A percentile compares a stretch with the other conserved stretches of the same genome.
Evolutionary conservation across 2,329 filamentous ascomycete genomes (phyloP).

Genomic region (Pezicula rhizophila): DNA sequence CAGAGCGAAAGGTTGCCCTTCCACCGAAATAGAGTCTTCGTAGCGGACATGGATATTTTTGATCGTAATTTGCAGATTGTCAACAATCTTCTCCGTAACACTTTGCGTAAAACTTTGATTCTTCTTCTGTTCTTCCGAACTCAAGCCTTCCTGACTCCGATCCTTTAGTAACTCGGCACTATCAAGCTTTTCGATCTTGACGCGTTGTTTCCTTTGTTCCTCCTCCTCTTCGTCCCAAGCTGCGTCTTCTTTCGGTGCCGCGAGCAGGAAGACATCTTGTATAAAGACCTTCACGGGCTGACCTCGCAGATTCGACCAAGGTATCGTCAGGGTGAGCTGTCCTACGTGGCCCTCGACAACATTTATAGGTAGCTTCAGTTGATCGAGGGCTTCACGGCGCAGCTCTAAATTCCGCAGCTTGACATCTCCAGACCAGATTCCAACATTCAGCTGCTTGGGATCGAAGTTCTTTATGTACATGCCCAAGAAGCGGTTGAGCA

Average conservation of each 20-base stretch:
- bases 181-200: slow-evolving; percentile 99
- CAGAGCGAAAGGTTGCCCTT: slow-evolving; percentile 89
- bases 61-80: slow-evolving; percentile 95
- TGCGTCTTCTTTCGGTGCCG: slow-evolving; percentile 90
- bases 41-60: slow-evolving; percentile 99
- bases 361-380: slow-evolving; percentile 93
- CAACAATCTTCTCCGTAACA: slow-evolving; percentile 90
- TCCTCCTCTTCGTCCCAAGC: slow-evolving; percentile 93
- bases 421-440: slow-evolving; percentile 98
- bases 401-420: slow-evolving; percentile 90
- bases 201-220: slow-evolving; percentile 73
- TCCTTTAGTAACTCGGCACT: slow-evolving; percentile 93
- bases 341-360: slow-evolving; percentile 93
- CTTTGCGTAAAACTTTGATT: slow-evolving; percentile 97
- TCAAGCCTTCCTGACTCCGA: slow-evolving; percentile 85
- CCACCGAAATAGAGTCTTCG: slow-evolving; percentile 92
- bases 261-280: slow-evolving; percentile 92
- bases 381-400: slow-evolving; percentile 89
- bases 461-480: slow-evolving; percentile 99
- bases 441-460: slow-evolving; percentile 93
- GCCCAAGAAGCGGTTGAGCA: slow-evolving; percentile 98
- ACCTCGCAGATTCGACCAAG: slow-evolving; percentile 93
- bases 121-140: slow-evolving; percentile 90
- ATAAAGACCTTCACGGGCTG: slow-evolving; percentile 93
- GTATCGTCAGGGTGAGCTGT: slow-evolving; percentile 84